Evolutionary conservation across 257 asterid species (phyloP).

Genomic region (Apocynum venetum): DNA sequence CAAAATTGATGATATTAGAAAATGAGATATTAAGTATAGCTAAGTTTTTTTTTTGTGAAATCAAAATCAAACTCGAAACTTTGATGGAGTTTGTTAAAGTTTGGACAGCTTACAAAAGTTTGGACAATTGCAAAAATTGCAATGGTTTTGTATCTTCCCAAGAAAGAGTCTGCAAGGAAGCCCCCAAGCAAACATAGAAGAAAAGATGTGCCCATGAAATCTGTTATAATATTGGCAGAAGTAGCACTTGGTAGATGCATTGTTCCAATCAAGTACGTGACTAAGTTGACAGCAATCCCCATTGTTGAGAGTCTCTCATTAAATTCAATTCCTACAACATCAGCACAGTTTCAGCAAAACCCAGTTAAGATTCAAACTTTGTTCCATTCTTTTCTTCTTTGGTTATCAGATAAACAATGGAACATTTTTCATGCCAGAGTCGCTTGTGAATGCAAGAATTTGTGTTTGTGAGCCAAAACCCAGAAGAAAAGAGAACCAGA

Average conservation of each 20-base stretch:
- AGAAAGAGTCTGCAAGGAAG: conserved; percentile 41
- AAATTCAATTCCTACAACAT: conserved; percentile 32
- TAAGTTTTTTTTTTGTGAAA: background rate
- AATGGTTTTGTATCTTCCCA: conserved; percentile 41
- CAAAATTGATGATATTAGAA: background rate
- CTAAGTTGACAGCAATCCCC: conserved; percentile 48
- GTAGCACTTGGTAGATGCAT: conserved; percentile 45
- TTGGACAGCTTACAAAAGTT: conserved; percentile 26
- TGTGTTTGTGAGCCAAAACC: background rate
- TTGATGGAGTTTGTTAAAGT: no score
- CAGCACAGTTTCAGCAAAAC: background rate
- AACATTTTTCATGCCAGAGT: background rate
- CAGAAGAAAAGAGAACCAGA: background rate
- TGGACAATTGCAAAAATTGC: conserved; percentile 29
- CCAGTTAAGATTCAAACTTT: background rate
- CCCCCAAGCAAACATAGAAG: conserved; percentile 43
- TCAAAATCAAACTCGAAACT: no score
- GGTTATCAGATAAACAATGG: background rate
- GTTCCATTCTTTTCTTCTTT: background rate
- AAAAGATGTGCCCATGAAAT: conserved; percentile 42
- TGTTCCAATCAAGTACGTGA: conserved; percentile 36
- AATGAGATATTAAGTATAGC: background rate
- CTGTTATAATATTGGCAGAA: conserved; percentile 40
- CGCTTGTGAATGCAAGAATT: background rate
- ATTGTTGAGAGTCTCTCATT: conserved; percentile 42